These are phyloP conservation scores for Plantago major DNA, from an alignment of 257 asterid genomes.

Conservation along the genomic window DNA sequence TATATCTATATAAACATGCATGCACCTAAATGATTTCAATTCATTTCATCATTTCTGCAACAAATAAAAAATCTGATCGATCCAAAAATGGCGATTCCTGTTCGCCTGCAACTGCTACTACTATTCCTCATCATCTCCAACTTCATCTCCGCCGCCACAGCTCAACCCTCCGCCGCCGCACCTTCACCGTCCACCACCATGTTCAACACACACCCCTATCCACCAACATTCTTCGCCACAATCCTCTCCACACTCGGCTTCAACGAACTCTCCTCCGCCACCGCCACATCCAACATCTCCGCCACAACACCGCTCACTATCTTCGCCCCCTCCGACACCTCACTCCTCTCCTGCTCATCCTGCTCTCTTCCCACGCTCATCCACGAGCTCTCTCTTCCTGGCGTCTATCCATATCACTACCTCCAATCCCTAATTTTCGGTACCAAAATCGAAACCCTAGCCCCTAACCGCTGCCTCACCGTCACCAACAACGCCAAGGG, in stretches of 20 bases:
- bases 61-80: too few relatives aligned
- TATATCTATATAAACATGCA: too few relatives aligned
- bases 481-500: constrained; percentile 38
- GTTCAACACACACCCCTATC: constrained; percentile 27
- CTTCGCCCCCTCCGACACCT: constrained; percentile 75
- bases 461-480: constrained; percentile 67
- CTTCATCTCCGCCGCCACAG: constrained; percentile 38
- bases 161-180: constrained; percentile 9
- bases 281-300: constrained; percentile 53
- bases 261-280: constrained; percentile 63
- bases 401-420: constrained; percentile 54
- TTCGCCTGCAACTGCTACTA: constrained; percentile 32
- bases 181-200: constrained; percentile 34
- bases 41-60: too few relatives aligned
- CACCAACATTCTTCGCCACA: constrained; percentile 51
- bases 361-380: constrained; percentile 64
- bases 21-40: too few relatives aligned
- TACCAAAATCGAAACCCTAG: constrained; percentile 69
- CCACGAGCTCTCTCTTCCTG: constrained; percentile 78
- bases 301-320: constrained; percentile 65
- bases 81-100: constrained; percentile 42
- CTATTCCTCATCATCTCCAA: constrained; percentile 36
- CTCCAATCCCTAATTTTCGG: constrained; percentile 70
- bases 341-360: constrained; percentile 69
- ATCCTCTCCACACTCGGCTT: constrained; percentile 74